These are phyloP conservation scores for Chlorella sorokiniana DNA, from an alignment of 139 green algal species.

Conservation along the genomic window DNA sequence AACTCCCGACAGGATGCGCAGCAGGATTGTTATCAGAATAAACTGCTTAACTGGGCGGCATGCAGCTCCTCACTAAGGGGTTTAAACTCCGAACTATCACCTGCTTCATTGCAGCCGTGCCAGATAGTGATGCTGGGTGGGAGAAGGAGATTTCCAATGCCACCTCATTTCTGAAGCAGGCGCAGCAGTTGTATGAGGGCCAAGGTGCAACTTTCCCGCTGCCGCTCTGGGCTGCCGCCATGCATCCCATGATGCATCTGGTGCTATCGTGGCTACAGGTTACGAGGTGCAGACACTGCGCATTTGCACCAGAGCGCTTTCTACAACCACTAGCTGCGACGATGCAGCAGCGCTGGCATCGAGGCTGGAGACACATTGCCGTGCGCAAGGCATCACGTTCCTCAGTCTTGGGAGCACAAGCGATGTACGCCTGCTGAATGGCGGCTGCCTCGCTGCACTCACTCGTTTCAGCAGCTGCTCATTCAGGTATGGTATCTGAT, in stretches of 20 bases:
- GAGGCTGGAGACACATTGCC: conserved; percentile 24
- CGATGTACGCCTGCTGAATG: background rate
- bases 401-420: conserved; percentile 12
- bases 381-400: conserved; percentile 30
- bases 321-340: background rate
- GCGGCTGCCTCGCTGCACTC: conserved; percentile 1
- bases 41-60: no score
- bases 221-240: background rate
- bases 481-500: no score
- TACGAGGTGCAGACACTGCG: conserved; percentile 58
- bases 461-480: conserved; percentile 36
- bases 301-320: conserved; percentile 44
- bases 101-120: conserved; percentile 1
- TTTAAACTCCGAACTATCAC: conserved; percentile 39
- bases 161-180: conserved; percentile 27
- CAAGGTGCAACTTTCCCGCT: background rate
- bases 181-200: conserved; percentile 5
- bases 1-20: no score
- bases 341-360: conserved; percentile 7
- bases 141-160: conserved; percentile 6
- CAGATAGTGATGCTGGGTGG: background rate
- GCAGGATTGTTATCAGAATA: no score
- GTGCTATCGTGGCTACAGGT: conserved; percentile 22
- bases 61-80: conserved; percentile 2
- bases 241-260: background rate